phyloP scores from a whole-genome alignment of 139 green algal genomes.

The Pseudopediastrum boryanum region DNA sequence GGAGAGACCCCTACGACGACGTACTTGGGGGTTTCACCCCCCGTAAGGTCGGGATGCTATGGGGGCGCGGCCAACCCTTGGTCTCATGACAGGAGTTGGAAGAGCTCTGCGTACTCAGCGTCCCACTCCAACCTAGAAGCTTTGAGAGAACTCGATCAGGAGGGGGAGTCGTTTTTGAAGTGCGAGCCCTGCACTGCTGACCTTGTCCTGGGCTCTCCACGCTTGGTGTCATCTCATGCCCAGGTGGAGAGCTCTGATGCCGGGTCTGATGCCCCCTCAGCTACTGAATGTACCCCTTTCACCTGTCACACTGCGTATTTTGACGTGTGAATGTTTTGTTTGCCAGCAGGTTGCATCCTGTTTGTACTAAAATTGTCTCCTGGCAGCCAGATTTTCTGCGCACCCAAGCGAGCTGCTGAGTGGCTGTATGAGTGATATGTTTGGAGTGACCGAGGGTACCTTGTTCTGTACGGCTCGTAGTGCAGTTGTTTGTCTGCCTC shows the following conservation, averaged over 20 bases:
- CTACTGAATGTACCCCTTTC: constrained; percentile 27
- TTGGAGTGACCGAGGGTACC: not conserved
- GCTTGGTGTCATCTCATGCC: not conserved
- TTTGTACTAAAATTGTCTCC: not conserved
- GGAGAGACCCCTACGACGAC: constrained; percentile 12
- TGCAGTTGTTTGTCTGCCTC: not conserved
- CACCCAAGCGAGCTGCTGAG: too few species aligned
- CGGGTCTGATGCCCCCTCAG: constrained; percentile 16
- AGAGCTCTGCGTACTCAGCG: constrained; percentile 28
- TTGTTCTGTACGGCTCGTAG: not conserved
- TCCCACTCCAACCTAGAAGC: constrained; percentile 46
- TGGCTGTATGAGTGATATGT: not conserved
- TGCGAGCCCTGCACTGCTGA: constrained; percentile 1
- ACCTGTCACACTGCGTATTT: constrained; percentile 35
- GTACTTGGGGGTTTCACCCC: constrained; percentile 42
- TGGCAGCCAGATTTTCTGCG: not conserved
- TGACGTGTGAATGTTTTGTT: not conserved
- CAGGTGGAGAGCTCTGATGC: constrained; percentile 15
- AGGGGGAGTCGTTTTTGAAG: constrained; percentile 43
- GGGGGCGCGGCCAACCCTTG: constrained; percentile 47
- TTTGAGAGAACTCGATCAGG: constrained; percentile 43
- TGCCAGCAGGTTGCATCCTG: not conserved
- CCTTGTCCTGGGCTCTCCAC: constrained; percentile 3
- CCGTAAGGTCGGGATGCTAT: constrained; percentile 43
- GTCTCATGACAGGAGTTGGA: constrained; percentile 36